Evolutionary conservation across 371 early-diverging fungal genomes (phyloP).

Genomic region (Mortierella sp.): DNA sequence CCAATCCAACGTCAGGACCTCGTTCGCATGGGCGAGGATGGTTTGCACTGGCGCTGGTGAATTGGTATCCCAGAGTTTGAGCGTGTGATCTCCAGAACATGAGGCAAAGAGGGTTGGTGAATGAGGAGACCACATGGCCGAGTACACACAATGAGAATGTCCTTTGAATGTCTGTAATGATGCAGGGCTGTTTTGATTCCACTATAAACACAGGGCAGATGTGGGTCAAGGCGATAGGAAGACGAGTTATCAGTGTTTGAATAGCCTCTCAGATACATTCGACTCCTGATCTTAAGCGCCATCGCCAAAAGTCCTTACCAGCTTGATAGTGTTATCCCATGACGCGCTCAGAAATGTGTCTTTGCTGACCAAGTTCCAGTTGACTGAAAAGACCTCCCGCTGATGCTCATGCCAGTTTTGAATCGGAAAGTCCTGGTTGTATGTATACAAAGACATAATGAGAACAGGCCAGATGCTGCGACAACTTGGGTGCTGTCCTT

Average conservation of each 20-base stretch:
- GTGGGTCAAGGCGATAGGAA: too few species aligned
- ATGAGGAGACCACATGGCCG: conserved; percentile 88
- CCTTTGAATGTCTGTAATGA: conserved; percentile 87
- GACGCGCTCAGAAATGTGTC: conserved; percentile 89
- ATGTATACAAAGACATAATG: background rate
- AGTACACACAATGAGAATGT: conserved; percentile 91
- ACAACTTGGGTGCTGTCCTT: too few species aligned
- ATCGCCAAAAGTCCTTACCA: conserved; percentile 77
- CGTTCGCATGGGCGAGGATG: conserved; percentile 87
- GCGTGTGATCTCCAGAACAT: conserved; percentile 88
- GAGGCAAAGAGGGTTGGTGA: conserved; percentile 84
- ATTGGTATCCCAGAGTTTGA: conserved; percentile 91
- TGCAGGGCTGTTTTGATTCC: conserved; percentile 83
- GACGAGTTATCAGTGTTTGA: too few species aligned
- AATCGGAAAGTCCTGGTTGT: conserved; percentile 83
- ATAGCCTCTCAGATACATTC: too few species aligned
- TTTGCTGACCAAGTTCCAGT: conserved; percentile 93
- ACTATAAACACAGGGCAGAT: conserved; percentile 61
- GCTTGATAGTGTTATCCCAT: conserved; percentile 94
- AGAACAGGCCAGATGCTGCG: background rate
- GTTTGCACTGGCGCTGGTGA: conserved; percentile 75
- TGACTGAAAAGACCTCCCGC: conserved; percentile 91
- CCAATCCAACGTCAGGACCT: conserved; percentile 93
- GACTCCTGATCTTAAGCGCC: too few species aligned
- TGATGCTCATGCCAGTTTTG: conserved; percentile 94